Percentiles rank a stretch among this genome's conserved stretches.
Conservation (phyloP, 805 yeast genomes). For the Yarrowia deformans region DNA sequence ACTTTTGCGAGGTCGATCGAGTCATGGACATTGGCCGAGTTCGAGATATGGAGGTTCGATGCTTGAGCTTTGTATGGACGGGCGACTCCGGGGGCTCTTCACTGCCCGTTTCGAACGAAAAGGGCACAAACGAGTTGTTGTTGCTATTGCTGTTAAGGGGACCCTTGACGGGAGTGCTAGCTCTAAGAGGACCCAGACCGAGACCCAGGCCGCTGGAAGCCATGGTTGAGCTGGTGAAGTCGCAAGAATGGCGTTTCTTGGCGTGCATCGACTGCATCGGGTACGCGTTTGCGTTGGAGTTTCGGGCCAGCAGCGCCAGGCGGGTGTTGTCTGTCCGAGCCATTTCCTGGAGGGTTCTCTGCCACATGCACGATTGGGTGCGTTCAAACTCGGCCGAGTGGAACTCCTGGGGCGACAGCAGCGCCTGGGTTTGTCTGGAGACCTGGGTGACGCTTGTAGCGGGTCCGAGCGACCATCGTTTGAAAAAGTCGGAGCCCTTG, state of each 20-base stretch:
- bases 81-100: slow-evolving; percentile 11
- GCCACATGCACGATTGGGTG: slow-evolving; percentile 29
- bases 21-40: slow-evolving; percentile 28
- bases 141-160: not conserved
- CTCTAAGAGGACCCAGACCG: slow-evolving; percentile 14
- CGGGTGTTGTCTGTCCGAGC: slow-evolving; percentile 38
- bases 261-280: slow-evolving; percentile 27
- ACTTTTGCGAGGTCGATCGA: slow-evolving; percentile 24
- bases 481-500: slow-evolving; percentile 30
- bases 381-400: slow-evolving; percentile 8
- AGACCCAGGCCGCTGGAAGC: slow-evolving; percentile 10
- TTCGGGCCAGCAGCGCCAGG: slow-evolving; percentile 22
- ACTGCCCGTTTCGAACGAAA: slow-evolving; percentile 23
- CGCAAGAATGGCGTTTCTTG: slow-evolving; percentile 28
- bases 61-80: slow-evolving; percentile 3
- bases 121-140: slow-evolving; percentile 16
- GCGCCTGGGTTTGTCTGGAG: slow-evolving; percentile 30
- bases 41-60: slow-evolving; percentile 14
- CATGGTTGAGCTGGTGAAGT: slow-evolving; percentile 9
- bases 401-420: slow-evolving; percentile 32
- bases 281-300: slow-evolving; percentile 12
- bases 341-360: slow-evolving; percentile 36
- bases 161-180: slow-evolving; percentile 12
- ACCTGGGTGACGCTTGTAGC: slow-evolving; percentile 29
- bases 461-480: slow-evolving; percentile 31